phyloP scores from a whole-genome alignment of 2,329 filamentous ascomycete species.

The Aspergillus vadensis region DNA sequence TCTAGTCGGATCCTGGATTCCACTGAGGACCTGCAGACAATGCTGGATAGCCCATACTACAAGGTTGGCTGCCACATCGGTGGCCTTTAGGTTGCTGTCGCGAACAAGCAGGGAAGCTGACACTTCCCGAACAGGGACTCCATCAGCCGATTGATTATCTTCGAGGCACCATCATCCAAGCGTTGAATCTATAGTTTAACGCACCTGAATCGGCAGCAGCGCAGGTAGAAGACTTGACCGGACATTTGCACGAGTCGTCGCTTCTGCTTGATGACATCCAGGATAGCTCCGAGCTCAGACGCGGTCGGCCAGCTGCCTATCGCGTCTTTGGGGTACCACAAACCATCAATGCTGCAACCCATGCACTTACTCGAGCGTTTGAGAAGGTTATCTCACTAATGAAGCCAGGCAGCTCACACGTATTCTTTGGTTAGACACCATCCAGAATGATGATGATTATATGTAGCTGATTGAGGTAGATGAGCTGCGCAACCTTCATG shows the following conservation, averaged over 20 bases:
- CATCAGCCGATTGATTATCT: background rate
- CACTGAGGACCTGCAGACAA: background rate
- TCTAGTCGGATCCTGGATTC: background rate
- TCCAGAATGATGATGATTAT: no score
- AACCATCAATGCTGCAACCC: slow-evolving; percentile 12
- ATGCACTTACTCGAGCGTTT: background rate
- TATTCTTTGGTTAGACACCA: background rate
- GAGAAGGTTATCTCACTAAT: background rate
- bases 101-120: background rate
- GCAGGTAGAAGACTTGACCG: background rate
- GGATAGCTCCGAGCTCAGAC: slow-evolving; percentile 7
- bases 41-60: background rate
- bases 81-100: background rate
- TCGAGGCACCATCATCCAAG: slow-evolving; percentile 1
- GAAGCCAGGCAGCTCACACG: background rate
- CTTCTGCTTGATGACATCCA: slow-evolving; percentile 14
- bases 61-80: background rate
- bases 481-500: background rate
- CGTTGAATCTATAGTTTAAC: background rate
- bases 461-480: background rate
- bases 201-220: background rate
- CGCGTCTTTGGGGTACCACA: slow-evolving; percentile 7
- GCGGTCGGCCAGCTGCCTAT: slow-evolving; percentile 2
- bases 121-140: background rate
- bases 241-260: background rate